phyloP scores from a whole-genome alignment of 139 green algal species.

The Spirogloea muscicola region DNA sequence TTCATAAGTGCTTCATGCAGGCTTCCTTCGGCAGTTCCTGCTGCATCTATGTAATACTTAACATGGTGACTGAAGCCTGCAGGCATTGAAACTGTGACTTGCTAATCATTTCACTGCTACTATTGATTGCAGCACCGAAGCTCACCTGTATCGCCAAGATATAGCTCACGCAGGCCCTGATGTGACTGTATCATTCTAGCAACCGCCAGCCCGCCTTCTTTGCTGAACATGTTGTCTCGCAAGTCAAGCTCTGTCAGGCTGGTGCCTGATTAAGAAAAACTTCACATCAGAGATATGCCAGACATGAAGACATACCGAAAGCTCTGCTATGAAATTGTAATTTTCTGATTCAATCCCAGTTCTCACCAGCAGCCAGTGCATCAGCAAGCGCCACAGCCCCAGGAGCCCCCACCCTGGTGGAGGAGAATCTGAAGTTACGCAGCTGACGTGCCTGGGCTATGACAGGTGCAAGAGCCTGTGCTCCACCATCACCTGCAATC shows the following conservation, averaged over 20 bases:
- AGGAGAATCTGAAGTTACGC: conserved; percentile 80
- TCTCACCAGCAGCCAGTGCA: conserved; percentile 2
- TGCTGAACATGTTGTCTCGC: conserved; percentile 39
- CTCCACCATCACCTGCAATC: conserved; percentile 53
- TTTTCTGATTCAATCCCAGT: not conserved
- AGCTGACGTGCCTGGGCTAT: conserved; percentile 66
- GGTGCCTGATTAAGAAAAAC: conserved; percentile 16
- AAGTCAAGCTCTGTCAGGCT: conserved; percentile 26
- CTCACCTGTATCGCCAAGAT: conserved; percentile 28
- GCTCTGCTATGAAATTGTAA: not conserved
- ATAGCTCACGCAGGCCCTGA: conserved; percentile 18
- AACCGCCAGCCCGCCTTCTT: conserved; percentile 11
- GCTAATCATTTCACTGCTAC: too few relatives aligned
- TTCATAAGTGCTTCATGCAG: too few relatives aligned
- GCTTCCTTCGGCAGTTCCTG: too few relatives aligned
- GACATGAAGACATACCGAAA: not conserved
- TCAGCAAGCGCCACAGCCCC: conserved; percentile 46
- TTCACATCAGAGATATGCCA: too few relatives aligned
- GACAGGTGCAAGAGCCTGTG: conserved; percentile 60
- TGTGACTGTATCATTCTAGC: conserved; percentile 2
- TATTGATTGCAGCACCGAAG: not conserved
- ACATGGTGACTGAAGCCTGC: too few relatives aligned
- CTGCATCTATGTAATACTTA: too few relatives aligned
- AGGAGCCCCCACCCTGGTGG: conserved; percentile 56
- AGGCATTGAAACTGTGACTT: too few relatives aligned